Percentiles rank a stretch among this genome's conserved stretches.
These are phyloP conservation scores for Patellifolia procumbens DNA, from an alignment of 179 eudicot genomes.

Conservation along the genomic window DNA sequence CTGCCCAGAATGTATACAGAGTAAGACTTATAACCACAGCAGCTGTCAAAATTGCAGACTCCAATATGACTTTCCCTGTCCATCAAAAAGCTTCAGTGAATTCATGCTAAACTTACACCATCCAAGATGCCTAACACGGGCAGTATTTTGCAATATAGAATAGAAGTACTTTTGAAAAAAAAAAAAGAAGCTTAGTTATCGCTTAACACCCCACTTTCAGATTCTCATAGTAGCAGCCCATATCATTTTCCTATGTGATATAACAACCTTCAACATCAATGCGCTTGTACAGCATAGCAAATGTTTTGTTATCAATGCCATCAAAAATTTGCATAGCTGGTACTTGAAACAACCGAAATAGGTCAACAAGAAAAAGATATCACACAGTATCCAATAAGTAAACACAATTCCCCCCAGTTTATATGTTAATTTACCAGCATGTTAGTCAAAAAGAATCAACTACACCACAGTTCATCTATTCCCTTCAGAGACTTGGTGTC, in stretches of 20 bases:
- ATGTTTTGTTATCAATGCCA: no score
- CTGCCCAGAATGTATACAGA: slow-evolving; percentile 89
- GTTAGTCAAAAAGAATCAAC: neutral
- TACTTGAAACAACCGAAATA: neutral
- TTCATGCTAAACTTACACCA: neutral
- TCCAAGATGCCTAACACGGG: neutral
- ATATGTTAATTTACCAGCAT: neutral
- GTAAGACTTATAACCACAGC: slow-evolving; percentile 77
- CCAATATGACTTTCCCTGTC: slow-evolving; percentile 77
- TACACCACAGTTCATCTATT: neutral
- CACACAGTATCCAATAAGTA: no score
- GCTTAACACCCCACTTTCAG: no score
- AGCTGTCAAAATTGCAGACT: slow-evolving; percentile 66
- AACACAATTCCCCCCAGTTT: neutral
- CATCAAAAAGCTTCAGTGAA: slow-evolving; percentile 1
- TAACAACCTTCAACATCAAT: neutral
- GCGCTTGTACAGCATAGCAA: neutral
- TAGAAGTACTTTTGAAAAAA: no score
- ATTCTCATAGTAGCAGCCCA: no score
- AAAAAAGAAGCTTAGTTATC: no score
- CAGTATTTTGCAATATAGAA: neutral
- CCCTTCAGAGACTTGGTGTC: neutral
- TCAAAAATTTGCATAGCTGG: neutral
- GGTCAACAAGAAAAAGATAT: neutral
- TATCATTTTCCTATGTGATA: no score